Evolutionary conservation across 1,284 basidiomycete genomes (phyloP).

Genomic region (Cerrena zonata): DNA sequence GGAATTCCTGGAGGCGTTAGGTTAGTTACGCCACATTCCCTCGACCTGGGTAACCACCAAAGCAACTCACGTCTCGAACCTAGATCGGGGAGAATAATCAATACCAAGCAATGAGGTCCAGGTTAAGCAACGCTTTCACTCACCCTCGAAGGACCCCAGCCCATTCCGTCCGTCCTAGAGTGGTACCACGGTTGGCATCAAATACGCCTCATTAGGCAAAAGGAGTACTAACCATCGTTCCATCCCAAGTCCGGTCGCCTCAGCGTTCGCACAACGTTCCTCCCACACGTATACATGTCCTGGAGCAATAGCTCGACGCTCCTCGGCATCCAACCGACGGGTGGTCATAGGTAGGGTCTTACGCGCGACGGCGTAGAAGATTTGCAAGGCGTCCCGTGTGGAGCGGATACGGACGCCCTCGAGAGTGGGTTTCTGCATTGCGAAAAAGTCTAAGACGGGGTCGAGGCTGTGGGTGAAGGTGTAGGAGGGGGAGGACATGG

Average conservation of each 20-base stretch:
- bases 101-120: neutral
- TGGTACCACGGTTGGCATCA: constrained; percentile 1
- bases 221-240: constrained; percentile 56
- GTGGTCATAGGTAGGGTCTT: constrained; percentile 67
- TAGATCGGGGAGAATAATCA: neutral
- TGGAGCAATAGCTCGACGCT: constrained; percentile 38
- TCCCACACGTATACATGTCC: constrained; percentile 84
- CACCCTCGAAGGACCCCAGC: constrained; percentile 74
- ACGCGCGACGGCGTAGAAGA: constrained; percentile 70
- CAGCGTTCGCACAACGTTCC: constrained; percentile 70
- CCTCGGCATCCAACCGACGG: constrained; percentile 73
- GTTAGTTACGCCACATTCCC: constrained; percentile 10
- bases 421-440: constrained; percentile 63
- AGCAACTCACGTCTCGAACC: constrained; percentile 51
- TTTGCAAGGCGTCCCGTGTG: constrained; percentile 69
- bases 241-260: constrained; percentile 74
- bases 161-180: constrained; percentile 73
- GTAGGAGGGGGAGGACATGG: constrained; percentile 5
- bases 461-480: constrained; percentile 14
- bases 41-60: no score
- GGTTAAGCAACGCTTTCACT: neutral
- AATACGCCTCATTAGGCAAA: neutral
- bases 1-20: constrained; percentile 52
- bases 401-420: constrained; percentile 69
- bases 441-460: constrained; percentile 17